A percentile compares a stretch with the other conserved stretches of the same genome.
Evolutionary conservation across 169 alveolate species (phyloP).

Genomic region (Babesia gibsoni): DNA sequence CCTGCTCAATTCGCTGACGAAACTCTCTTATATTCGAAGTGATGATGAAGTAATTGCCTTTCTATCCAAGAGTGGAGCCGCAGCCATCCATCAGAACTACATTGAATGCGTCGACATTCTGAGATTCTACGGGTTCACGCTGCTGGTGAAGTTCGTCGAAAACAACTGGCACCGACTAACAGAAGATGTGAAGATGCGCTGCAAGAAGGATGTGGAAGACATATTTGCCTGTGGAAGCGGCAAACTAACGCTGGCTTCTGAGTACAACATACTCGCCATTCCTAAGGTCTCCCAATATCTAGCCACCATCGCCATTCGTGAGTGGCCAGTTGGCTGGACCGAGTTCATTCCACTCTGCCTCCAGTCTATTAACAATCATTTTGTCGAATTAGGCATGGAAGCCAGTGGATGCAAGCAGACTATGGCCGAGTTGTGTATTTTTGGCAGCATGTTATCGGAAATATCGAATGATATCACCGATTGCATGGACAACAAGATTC

Average conservation of each 20-base stretch:
- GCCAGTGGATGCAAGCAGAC: conserved; percentile 27
- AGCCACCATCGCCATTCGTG: conserved; percentile 58
- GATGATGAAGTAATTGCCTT: conserved; percentile 45
- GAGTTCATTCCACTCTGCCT: conserved; percentile 46
- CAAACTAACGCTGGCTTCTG: conserved; percentile 42
- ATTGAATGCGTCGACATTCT: conserved; percentile 50
- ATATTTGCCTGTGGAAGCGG: conserved; percentile 26
- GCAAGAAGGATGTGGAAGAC: conserved; percentile 33
- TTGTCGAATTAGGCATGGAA: conserved; percentile 17
- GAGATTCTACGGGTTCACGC: conserved; percentile 65
- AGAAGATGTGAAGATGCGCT: conserved; percentile 9
- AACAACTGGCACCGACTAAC: conserved; percentile 55
- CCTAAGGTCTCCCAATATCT: conserved; percentile 57
- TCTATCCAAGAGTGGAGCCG: conserved; percentile 34
- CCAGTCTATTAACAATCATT: conserved; percentile 38
- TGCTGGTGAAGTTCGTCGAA: conserved; percentile 58
- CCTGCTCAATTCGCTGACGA: conserved; percentile 27
- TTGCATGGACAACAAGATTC: conserved; percentile 50
- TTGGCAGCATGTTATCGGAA: conserved; percentile 52
- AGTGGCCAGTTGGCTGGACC: conserved; percentile 57
- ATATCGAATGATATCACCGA: conserved; percentile 46
- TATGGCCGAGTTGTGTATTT: conserved; percentile 45
- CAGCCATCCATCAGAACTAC: conserved; percentile 56
- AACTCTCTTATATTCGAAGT: conserved; percentile 20
- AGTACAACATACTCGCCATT: conserved; percentile 42